phyloP scores from a whole-genome alignment of 306 rosid species.

The Vigna unguiculata region DNA sequence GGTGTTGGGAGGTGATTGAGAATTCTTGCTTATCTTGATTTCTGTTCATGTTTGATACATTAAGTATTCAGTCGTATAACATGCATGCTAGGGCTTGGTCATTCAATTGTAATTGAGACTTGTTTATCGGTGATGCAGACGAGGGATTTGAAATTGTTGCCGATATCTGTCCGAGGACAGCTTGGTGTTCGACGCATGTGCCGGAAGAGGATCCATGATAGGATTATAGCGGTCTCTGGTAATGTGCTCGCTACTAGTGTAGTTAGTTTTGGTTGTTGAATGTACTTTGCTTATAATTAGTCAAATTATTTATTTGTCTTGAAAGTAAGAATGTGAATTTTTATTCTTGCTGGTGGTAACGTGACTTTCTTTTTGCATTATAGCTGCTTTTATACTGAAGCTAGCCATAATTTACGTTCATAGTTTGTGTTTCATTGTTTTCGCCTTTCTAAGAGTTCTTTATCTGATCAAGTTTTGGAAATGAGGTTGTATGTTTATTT shows the following conservation, averaged over 20 bases:
- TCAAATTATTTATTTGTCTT: background rate
- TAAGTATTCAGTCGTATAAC: background rate
- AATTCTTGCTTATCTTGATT: background rate
- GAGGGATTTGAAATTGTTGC: conserved; percentile 82
- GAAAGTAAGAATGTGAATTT: background rate
- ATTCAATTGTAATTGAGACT: background rate
- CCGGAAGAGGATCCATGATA: conserved; percentile 81
- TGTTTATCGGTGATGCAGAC: conserved; percentile 55
- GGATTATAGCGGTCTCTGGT: conserved; percentile 88
- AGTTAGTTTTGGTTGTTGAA: background rate
- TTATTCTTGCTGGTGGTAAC: background rate
- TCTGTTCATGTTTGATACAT: background rate
- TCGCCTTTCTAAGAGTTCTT: background rate
- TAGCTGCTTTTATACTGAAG: background rate
- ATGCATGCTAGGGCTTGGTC: background rate
- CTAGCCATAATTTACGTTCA: background rate
- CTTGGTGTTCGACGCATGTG: conserved; percentile 71
- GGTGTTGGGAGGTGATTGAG: conserved; percentile 96
- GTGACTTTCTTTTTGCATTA: background rate
- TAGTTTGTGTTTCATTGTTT: conserved; percentile 16
- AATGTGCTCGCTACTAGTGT: conserved; percentile 33
- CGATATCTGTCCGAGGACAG: conserved; percentile 67
- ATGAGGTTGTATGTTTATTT: background rate
- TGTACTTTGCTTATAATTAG: background rate
- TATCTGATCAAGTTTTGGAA: background rate